Evolutionary conservation across 495 filamentous ascomycete species (phyloP).

Genomic region (Pyrenopolyporus hunteri): DNA sequence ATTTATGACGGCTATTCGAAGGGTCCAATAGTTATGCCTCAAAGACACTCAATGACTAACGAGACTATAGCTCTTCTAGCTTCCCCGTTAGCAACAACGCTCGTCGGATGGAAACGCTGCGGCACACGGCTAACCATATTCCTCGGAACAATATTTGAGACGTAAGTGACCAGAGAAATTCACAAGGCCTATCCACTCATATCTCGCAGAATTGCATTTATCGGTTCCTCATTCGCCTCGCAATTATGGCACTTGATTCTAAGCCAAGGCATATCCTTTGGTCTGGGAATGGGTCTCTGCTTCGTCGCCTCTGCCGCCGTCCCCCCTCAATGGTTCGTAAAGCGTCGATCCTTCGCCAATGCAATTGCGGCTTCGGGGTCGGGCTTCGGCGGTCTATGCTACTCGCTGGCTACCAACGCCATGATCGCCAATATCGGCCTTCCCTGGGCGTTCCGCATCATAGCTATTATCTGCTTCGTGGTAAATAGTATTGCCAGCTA

Average conservation of each 20-base stretch:
- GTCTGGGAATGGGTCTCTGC: constrained; percentile 75
- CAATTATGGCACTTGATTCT: constrained; percentile 77
- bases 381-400: constrained; percentile 76
- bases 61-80: constrained; percentile 63
- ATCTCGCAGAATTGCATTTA: constrained; percentile 54
- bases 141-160: constrained; percentile 64
- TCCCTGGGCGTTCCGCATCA: constrained; percentile 71
- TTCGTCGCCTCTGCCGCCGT: constrained; percentile 76
- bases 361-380: constrained; percentile 74
- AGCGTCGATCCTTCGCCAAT: constrained; percentile 72
- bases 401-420: constrained; percentile 60
- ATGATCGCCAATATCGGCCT: constrained; percentile 66
- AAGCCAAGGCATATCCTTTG: constrained; percentile 77
- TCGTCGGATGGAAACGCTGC: constrained; percentile 55
- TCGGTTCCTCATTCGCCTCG: constrained; percentile 71
- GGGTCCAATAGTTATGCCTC: background rate
- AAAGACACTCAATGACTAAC: constrained; percentile 19
- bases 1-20: background rate
- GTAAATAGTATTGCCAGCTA: constrained; percentile 64
- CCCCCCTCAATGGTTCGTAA: constrained; percentile 79
- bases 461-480: constrained; percentile 64
- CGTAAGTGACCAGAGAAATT: constrained; percentile 46
- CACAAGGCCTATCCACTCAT: background rate
- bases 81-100: constrained; percentile 67
- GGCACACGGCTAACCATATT: constrained; percentile 64